Conservation (phyloP, 352 stramenopile genomes). For the Pythium sp. region DNA sequence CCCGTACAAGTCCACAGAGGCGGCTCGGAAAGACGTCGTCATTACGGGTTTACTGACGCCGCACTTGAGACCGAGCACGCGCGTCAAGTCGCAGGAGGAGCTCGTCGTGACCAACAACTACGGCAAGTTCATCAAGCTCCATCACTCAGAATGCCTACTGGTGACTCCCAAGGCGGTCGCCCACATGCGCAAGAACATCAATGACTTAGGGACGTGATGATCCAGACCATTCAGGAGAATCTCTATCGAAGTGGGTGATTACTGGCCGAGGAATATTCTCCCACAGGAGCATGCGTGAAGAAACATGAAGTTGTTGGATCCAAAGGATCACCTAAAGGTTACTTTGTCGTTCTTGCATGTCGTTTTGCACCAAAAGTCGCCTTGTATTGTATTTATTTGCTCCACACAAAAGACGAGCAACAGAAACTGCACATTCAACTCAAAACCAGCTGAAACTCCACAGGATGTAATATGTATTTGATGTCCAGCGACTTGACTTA, state of each 20-base stretch:
- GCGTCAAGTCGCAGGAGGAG: slow-evolving; percentile 11
- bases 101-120: slow-evolving; percentile 26
- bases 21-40: not conserved
- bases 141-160: slow-evolving; percentile 16
- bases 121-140: slow-evolving; percentile 25
- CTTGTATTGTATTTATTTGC: no score
- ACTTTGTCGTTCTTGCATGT: no score
- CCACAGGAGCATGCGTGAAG: not conserved
- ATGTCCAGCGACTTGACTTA: no score
- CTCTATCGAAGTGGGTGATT: not conserved
- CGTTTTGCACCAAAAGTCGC: no score
- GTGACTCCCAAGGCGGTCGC: slow-evolving; percentile 20
- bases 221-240: slow-evolving; percentile 21
- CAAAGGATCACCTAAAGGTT: no score
- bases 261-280: not conserved
- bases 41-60: not conserved
- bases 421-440: no score
- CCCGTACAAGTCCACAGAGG: not conserved
- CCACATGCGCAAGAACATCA: slow-evolving; percentile 18
- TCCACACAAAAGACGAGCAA: no score
- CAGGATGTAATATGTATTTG: no score
- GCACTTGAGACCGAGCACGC: not conserved
- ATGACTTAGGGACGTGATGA: slow-evolving; percentile 25
- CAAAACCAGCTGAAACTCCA: no score
- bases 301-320: not conserved